Evolutionary conservation across 2,329 filamentous ascomycete genomes (phyloP).

Genomic region (Claviceps sp.): DNA sequence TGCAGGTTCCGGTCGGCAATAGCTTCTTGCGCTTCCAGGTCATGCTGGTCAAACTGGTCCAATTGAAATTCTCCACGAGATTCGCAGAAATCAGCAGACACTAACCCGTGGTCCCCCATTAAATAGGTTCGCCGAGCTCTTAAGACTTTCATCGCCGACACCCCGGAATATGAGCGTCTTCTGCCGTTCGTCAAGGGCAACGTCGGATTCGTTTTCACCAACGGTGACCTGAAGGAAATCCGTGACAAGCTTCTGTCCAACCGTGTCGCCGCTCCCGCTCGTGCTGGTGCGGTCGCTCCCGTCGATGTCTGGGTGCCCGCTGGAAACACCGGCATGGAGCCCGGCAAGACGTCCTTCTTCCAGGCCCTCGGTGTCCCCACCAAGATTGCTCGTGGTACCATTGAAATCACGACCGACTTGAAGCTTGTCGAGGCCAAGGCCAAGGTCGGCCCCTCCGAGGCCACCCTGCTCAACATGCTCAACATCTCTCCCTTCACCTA

Average conservation of each 20-base stretch:
- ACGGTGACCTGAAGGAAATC: constrained; percentile 78
- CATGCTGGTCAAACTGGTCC: neutral
- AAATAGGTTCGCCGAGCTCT: constrained; percentile 81
- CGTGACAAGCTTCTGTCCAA: constrained; percentile 93
- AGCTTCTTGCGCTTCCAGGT: neutral
- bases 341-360: constrained; percentile 99
- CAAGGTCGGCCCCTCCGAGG: constrained; percentile 98
- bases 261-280: constrained; percentile 93
- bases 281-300: constrained; percentile 94
- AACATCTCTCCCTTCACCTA: constrained; percentile 99
- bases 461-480: constrained; percentile 97
- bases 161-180: constrained; percentile 95
- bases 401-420: constrained; percentile 96
- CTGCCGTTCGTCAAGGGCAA: constrained; percentile 95
- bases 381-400: constrained; percentile 99
- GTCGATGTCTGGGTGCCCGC: constrained; percentile 88
- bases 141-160: constrained; percentile 82
- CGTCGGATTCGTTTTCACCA: constrained; percentile 99
- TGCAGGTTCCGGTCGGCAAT: neutral
- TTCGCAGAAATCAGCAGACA: neutral
- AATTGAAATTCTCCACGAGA: neutral
- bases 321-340: constrained; percentile 99
- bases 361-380: constrained; percentile 99
- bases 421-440: constrained; percentile 87
- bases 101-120: neutral